Evolutionary conservation across 805 yeast species (phyloP).

Genomic region (Candida sphagnicola): DNA sequence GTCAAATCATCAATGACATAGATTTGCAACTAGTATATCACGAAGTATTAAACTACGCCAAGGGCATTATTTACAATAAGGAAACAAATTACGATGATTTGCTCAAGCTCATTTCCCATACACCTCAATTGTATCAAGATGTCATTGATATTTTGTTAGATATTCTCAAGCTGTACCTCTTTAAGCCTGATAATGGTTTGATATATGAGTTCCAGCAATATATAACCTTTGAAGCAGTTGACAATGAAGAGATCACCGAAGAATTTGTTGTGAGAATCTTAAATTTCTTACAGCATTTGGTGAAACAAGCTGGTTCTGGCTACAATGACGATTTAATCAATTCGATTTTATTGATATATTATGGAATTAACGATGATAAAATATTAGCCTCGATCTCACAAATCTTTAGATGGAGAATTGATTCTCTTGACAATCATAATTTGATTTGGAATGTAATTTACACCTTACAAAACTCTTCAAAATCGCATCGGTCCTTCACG

Average conservation of each 20-base stretch:
- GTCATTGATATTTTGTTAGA: constrained; percentile 3
- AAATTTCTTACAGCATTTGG: constrained; percentile 34
- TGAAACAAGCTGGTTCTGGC: constrained; percentile 10
- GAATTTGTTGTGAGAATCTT: constrained; percentile 21
- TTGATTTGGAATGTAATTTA: constrained; percentile 47
- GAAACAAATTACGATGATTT: constrained; percentile 4
- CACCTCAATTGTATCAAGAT: constrained; percentile 14
- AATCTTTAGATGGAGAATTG: constrained; percentile 53
- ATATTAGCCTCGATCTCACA: constrained; percentile 36
- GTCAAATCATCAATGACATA: constrained; percentile 23
- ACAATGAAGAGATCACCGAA: constrained; percentile 7
- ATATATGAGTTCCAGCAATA: not conserved
- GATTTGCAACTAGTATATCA: constrained; percentile 10
- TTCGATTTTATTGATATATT: constrained; percentile 23
- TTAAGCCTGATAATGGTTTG: constrained; percentile 1
- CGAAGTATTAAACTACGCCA: constrained; percentile 8
- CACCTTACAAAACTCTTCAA: constrained; percentile 24
- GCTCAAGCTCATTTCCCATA: not conserved
- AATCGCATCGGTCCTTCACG: constrained; percentile 34
- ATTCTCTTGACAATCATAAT: constrained; percentile 19
- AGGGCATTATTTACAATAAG: not conserved
- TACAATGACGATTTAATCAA: constrained; percentile 10
- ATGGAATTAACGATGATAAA: constrained; percentile 34
- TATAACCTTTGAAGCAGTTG: not conserved
- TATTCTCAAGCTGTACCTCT: not conserved